phyloP scores from a whole-genome alignment of 1,139 yeast genomes.

The Sugiyamaella novakii region DNA sequence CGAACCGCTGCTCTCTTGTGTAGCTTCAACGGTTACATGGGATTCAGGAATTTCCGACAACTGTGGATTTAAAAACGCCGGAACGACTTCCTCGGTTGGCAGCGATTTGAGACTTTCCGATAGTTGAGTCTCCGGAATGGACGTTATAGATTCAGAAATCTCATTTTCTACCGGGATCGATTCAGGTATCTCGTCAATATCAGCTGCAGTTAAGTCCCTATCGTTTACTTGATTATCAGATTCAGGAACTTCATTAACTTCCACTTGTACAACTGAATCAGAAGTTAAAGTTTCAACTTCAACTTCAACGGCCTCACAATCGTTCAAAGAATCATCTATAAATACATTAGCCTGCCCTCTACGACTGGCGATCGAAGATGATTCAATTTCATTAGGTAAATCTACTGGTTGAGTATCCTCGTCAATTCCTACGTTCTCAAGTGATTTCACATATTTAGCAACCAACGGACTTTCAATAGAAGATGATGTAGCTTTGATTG shows the following conservation, averaged over 20 bases:
- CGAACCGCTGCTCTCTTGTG: too few relatives aligned
- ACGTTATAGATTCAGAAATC: background rate
- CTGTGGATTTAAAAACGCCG: too few relatives aligned
- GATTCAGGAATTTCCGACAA: background rate
- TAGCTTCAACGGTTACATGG: background rate
- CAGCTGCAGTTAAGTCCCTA: background rate
- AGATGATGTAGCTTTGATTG: too few relatives aligned
- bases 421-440: too few relatives aligned
- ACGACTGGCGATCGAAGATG: background rate
- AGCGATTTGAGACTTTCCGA: background rate
- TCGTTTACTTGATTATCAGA: background rate
- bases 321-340: too few relatives aligned
- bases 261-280: background rate
- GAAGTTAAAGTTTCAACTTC: too few relatives aligned
- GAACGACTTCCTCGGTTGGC: background rate
- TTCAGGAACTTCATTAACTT: background rate
- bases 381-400: constrained; percentile 3
- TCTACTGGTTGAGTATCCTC: constrained; percentile 10
- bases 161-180: too few relatives aligned
- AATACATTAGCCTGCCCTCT: background rate
- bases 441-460: too few relatives aligned
- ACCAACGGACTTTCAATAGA: background rate
- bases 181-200: background rate
- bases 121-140: constrained; percentile 9
- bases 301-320: background rate